Evolutionary conservation across 768 basidiomycete species (phyloP).

Genomic region (Psilocybe cubensis): DNA sequence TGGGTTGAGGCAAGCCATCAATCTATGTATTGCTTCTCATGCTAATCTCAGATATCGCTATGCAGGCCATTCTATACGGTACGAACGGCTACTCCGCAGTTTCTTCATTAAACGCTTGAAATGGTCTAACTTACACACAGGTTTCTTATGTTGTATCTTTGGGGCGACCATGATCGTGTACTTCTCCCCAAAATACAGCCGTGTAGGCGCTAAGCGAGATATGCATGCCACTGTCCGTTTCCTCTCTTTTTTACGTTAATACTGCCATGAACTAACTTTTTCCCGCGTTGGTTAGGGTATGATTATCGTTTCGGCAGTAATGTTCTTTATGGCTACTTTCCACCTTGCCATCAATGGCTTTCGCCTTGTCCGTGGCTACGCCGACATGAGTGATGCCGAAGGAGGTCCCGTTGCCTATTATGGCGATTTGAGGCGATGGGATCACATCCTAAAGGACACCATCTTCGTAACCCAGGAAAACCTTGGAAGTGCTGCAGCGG

Average conservation of each 20-base stretch:
- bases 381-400: not conserved
- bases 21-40: not conserved
- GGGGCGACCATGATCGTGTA: not conserved
- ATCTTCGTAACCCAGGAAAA: conserved; percentile 8
- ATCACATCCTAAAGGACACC: conserved; percentile 7
- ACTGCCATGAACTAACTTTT: not conserved
- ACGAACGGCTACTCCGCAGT: no score
- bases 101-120: no score
- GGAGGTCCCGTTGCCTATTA: conserved; percentile 1
- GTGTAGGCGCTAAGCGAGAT: not conserved
- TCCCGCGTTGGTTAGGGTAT: not conserved
- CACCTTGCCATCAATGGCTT: conserved; percentile 4
- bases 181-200: not conserved
- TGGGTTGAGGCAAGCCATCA: not conserved
- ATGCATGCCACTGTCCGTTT: not conserved
- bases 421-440: not conserved
- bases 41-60: not conserved
- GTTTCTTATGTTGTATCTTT: not conserved
- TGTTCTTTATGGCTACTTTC: conserved; percentile 9
- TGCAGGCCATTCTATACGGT: not conserved
- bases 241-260: not conserved
- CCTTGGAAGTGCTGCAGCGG: conserved; percentile 9
- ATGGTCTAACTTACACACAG: not conserved
- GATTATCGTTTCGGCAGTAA: not conserved
- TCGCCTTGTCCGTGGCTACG: conserved; percentile 5